Evolutionary conservation across 129 eudicot genomes (phyloP).

Genomic region (Kitagawia praeruptora): DNA sequence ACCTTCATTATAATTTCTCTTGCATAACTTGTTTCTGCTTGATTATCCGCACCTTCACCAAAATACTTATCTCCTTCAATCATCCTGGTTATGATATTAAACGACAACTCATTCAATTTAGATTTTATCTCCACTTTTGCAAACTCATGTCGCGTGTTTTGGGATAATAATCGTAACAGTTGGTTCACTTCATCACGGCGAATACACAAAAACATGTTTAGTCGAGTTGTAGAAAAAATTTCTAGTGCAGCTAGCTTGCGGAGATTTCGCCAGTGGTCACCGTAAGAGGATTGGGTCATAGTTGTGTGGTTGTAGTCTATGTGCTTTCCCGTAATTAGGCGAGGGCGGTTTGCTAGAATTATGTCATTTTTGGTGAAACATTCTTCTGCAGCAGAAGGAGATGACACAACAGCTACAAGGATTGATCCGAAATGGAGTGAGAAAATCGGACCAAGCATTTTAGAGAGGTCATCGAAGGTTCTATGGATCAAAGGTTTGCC

Average conservation of each 20-base stretch:
- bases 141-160: not conserved
- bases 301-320: not conserved
- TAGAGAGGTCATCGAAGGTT: not conserved
- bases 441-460: not conserved
- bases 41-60: not conserved
- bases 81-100: not conserved
- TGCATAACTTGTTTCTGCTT: not conserved
- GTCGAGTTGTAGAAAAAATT: not conserved
- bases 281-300: not conserved
- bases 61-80: not conserved
- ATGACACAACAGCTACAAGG: not conserved
- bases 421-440: not conserved
- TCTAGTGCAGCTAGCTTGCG: constrained; percentile 4
- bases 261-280: not conserved
- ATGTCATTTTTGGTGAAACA: not conserved
- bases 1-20: not conserved
- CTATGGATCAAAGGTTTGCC: not conserved
- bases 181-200: not conserved
- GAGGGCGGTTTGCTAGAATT: not conserved
- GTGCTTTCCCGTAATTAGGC: not conserved
- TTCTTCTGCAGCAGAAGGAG: not conserved
- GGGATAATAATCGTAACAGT: not conserved
- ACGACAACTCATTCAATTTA: not conserved
- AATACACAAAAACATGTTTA: not conserved
- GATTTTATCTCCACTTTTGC: not conserved